These are phyloP conservation scores for Sorghum bicolor DNA, from an alignment of 176 grass and related monocot species.

Conservation along the genomic window DNA sequence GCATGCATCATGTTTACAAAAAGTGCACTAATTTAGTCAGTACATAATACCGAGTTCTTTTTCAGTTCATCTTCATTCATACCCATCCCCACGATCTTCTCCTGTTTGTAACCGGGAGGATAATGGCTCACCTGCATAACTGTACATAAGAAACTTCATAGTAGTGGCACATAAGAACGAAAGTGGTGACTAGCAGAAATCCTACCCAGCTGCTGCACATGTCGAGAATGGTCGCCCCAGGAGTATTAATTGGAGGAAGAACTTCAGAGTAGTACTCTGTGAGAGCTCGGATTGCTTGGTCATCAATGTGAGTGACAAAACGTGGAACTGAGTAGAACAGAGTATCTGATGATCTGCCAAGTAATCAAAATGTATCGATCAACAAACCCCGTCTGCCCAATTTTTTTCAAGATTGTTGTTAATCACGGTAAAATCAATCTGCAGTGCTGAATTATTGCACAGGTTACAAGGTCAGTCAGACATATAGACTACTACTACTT, in stretches of 20 bases:
- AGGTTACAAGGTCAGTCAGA: not conserved
- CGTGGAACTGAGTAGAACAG: slow-evolving; percentile 83
- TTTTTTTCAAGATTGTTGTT: not conserved
- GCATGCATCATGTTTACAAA: not conserved
- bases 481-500: not conserved
- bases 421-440: not conserved
- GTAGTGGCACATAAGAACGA: not conserved
- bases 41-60: slow-evolving; percentile 64
- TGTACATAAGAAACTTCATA: slow-evolving; percentile 7
- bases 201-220: slow-evolving; percentile 99
- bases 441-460: not conserved
- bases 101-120: slow-evolving; percentile 72
- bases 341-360: slow-evolving; percentile 65
- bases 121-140: slow-evolving; percentile 88
- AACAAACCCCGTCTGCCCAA: not conserved
- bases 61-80: slow-evolving; percentile 97
- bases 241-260: slow-evolving; percentile 78
- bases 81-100: slow-evolving; percentile 88
- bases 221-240: slow-evolving; percentile 66
- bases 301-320: slow-evolving; percentile 96
- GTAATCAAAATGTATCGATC: slow-evolving; percentile 20
- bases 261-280: slow-evolving; percentile 80
- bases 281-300: slow-evolving; percentile 73
- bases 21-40: not conserved
- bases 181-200: not conserved